phyloP scores from a whole-genome alignment of 345 rosid genomes.

The Clausena lansium region DNA sequence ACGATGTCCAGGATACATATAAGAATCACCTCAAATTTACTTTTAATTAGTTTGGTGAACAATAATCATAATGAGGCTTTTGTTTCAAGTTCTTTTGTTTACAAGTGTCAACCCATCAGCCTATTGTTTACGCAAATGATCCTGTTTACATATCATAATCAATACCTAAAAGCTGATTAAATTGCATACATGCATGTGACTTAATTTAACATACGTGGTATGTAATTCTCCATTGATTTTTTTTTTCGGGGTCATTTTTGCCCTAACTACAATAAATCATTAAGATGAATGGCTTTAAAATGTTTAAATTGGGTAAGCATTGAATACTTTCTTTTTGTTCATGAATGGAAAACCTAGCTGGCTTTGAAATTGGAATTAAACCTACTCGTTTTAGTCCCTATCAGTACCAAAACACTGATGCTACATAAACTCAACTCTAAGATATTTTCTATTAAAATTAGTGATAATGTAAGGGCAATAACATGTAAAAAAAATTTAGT shows the following conservation, averaged over 20 bases:
- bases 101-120: background rate
- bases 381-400: background rate
- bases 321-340: background rate
- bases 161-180: background rate
- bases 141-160: background rate
- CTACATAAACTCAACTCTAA: background rate
- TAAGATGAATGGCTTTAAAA: background rate
- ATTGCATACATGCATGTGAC: too few relatives aligned
- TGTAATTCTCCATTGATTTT: too few relatives aligned
- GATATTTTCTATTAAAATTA: background rate
- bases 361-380: background rate
- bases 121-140: background rate
- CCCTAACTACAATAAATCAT: background rate
- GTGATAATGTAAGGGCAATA: too few relatives aligned
- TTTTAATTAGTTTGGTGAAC: constrained; percentile 15
- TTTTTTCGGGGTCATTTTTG: too few relatives aligned
- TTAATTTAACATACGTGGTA: too few relatives aligned
- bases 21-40: background rate
- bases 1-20: background rate
- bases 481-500: too few relatives aligned
- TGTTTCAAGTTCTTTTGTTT: background rate
- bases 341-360: too few relatives aligned
- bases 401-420: background rate
- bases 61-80: background rate
- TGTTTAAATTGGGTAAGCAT: background rate